Base-by-base conservation (phyloP, 352 stramenopile genomes). In the Saprolegnia diclina region DNA sequence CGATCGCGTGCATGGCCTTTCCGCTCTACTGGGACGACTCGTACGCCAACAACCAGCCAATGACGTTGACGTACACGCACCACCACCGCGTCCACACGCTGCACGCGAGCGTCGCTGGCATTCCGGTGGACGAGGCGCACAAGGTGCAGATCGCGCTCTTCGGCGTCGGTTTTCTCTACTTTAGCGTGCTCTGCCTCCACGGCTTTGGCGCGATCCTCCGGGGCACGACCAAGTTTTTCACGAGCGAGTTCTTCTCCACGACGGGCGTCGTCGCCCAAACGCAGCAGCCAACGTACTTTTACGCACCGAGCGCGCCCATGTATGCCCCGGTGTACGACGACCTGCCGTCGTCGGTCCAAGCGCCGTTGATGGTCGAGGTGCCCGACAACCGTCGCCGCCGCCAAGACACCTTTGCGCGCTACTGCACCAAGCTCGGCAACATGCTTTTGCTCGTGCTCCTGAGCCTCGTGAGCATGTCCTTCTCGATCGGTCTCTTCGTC, bases 391-490 rank as follows among this genome's bases (percentile, higher is more conserved):
- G 52, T 59, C 13, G 52, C 24, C 24, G 52, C 13, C 42, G 22
- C 59, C 42, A 24, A 37, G 35, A 9, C 63, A 42, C 59, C 32
- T 67, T 67, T 67, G 59, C 66, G 29, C 35, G 59, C 13, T 67
- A 57, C 29, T 13, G 10, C 16, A 57, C 37, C 38, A 67, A 67
- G 35, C 46, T 67, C 35, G 62, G 62, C 29, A 29, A 56, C 14
- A 46, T 38, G 19, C 11, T 67, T 5, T 11, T 67, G 26, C 73
- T 92, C 19, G 65, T 74, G 19, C 35, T 92, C 29, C 89, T 89
- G 55, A 79, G 88, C 70, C 40, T 81, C 2, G 56, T 89, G 52
- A 92, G 89, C 63, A 70, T 76, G 13, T 59, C 87, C 21, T 70
- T 92, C n/a, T 82, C 79, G 13, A 77, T 88, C 29, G 55, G 64